phyloP scores from a whole-genome alignment of 352 stramenopile genomes.

The Phytophthora chlamydospora region DNA sequence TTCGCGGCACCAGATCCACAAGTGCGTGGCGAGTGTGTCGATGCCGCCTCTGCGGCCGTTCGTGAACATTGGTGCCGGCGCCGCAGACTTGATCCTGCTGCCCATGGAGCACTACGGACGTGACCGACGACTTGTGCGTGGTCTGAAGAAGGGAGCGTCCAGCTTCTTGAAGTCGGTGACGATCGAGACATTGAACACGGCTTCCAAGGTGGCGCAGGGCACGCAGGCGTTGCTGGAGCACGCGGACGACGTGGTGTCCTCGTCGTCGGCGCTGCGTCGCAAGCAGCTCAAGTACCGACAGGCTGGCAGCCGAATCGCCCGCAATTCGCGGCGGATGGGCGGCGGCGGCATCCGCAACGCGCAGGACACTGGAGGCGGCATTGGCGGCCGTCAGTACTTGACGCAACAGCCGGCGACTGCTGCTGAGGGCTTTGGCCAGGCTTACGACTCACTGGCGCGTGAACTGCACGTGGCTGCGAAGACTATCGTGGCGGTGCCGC shows the following conservation, averaged over 20 bases:
- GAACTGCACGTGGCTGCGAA: conserved; percentile 87
- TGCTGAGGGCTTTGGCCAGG: conserved; percentile 81
- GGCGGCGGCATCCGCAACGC: conserved; percentile 79
- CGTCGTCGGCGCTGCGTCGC: conserved; percentile 60
- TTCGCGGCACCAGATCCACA: conserved; percentile 88
- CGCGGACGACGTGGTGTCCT: conserved; percentile 84
- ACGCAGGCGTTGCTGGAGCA: conserved; percentile 85
- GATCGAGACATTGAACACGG: conserved; percentile 88
- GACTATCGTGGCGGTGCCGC: conserved; percentile 87
- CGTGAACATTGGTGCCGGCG: conserved; percentile 86
- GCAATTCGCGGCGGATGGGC: conserved; percentile 81
- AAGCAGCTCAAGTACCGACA: conserved; percentile 84
- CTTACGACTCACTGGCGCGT: conserved; percentile 84
- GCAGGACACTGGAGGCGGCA: conserved; percentile 73
- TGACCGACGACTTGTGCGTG: conserved; percentile 82
- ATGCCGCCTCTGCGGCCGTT: conserved; percentile 87
- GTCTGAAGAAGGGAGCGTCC: conserved; percentile 85
- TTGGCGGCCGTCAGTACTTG: conserved; percentile 82
- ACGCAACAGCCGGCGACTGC: conserved; percentile 83
- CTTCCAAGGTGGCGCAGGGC: conserved; percentile 81
- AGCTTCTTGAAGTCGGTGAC: conserved; percentile 90
- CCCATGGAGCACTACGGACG: conserved; percentile 88
- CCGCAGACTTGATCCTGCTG: conserved; percentile 85
- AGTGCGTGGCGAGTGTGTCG: conserved; percentile 88
- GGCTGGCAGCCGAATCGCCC: conserved; percentile 74